Conservation (phyloP, 2,329 filamentous ascomycete genomes). For the Zymoseptoria crescenta region DNA sequence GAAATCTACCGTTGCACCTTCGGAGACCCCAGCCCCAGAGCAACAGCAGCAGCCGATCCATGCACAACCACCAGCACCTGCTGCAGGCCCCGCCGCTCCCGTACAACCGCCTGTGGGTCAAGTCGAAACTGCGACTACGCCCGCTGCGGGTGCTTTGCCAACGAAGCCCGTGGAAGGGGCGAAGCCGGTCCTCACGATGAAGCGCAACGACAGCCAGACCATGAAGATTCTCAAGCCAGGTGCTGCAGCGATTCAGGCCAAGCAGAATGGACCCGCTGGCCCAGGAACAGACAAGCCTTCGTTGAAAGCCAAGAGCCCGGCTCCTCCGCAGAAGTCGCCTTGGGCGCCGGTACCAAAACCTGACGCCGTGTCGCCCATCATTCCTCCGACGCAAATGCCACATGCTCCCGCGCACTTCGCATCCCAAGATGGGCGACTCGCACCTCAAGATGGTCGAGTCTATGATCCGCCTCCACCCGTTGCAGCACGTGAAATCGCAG, state of each 20-base stretch:
- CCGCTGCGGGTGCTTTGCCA: slow-evolving; percentile 17
- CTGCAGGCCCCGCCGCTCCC: slow-evolving; percentile 6
- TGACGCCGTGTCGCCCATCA: slow-evolving; percentile 69
- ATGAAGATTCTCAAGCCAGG: slow-evolving; percentile 46
- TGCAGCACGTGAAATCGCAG: slow-evolving; percentile 73
- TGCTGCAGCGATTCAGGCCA: slow-evolving; percentile 31
- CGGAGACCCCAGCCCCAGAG: slow-evolving; percentile 27
- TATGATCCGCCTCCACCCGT: slow-evolving; percentile 49
- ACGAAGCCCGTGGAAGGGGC: slow-evolving; percentile 20
- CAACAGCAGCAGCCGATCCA: background rate
- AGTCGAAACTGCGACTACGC: slow-evolving; percentile 9
- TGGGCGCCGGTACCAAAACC: slow-evolving; percentile 84
- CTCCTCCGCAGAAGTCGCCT: slow-evolving; percentile 76
- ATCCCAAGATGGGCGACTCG: slow-evolving; percentile 30
- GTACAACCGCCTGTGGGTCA: slow-evolving; percentile 9
- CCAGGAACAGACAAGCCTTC: slow-evolving; percentile 56
- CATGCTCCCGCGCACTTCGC: slow-evolving; percentile 23
- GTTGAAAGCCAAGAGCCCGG: slow-evolving; percentile 63
- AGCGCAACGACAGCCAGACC: slow-evolving; percentile 32
- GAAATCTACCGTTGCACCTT: slow-evolving; percentile 64
- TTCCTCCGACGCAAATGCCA: slow-evolving; percentile 42
- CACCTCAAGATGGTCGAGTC: slow-evolving; percentile 48
- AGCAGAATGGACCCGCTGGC: slow-evolving; percentile 38
- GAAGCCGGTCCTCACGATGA: slow-evolving; percentile 26
- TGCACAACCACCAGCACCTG: background rate